A percentile compares a stretch with the other conserved stretches of the same genome.
These are phyloP conservation scores for Epichloe scottii DNA, from an alignment of 2,329 filamentous ascomycete species.

Conservation along the genomic window DNA sequence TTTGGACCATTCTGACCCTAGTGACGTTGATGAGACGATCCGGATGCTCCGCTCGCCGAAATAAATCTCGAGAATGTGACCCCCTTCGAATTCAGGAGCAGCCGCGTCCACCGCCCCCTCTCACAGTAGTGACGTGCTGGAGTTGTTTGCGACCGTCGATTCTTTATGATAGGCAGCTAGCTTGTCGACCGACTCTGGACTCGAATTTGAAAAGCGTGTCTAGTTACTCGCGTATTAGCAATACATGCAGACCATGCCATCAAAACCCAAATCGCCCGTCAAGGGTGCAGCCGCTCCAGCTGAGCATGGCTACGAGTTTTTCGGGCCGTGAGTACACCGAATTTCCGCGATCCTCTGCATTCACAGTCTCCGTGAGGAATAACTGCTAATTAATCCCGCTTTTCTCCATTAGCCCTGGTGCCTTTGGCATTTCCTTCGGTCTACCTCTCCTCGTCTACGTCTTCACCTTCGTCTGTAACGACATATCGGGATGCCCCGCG, in stretches of 20 bases:
- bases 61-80: background rate
- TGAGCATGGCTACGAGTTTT: slow-evolving; percentile 37
- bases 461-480: slow-evolving; percentile 81
- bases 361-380: background rate
- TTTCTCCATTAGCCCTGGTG: slow-evolving; percentile 48
- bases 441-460: slow-evolving; percentile 69
- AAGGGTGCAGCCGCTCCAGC: slow-evolving; percentile 10
- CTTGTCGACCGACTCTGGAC: background rate
- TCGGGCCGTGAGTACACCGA: slow-evolving; percentile 32
- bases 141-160: background rate
- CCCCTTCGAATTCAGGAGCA: slow-evolving; percentile 1
- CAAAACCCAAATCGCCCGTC: slow-evolving; percentile 16
- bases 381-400: background rate
- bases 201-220: background rate
- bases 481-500: slow-evolving; percentile 79
- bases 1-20: background rate
- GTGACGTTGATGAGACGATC: slow-evolving; percentile 13
- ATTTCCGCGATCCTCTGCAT: background rate
- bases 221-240: background rate
- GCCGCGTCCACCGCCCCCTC: background rate
- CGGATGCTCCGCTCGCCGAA: slow-evolving; percentile 14
- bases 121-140: background rate
- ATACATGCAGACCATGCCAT: slow-evolving; percentile 18
- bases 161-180: background rate
- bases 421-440: slow-evolving; percentile 63